A percentile compares a stretch with the other conserved stretches of the same genome.
phyloP scores from a whole-genome alignment of 1,284 basidiomycete genomes.

The Rhodotorula sp. region DNA sequence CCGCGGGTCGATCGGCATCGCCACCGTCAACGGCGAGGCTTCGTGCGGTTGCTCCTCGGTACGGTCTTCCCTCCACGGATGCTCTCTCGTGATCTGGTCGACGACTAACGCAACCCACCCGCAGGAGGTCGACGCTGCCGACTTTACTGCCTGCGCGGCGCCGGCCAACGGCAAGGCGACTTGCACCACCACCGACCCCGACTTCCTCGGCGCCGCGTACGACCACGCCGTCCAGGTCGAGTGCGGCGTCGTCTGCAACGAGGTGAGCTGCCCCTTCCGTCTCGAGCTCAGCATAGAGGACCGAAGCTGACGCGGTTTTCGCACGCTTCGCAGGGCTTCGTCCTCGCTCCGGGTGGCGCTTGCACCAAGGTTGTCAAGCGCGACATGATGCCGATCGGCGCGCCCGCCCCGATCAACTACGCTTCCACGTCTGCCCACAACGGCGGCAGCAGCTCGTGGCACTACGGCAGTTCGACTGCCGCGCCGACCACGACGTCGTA shows the following conservation, averaged over 20 bases:
- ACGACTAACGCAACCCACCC: neutral
- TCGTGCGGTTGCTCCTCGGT: slow-evolving; percentile 37
- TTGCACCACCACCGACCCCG: slow-evolving; percentile 34
- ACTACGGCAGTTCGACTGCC: slow-evolving; percentile 1
- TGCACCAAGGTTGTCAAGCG: slow-evolving; percentile 38
- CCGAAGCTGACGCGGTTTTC: neutral
- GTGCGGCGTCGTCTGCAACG: slow-evolving; percentile 34
- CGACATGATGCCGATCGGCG: neutral
- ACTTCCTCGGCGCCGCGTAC: slow-evolving; percentile 34
- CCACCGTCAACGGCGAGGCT: slow-evolving; percentile 30
- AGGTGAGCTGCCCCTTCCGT: slow-evolving; percentile 1
- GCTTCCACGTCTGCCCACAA: neutral
- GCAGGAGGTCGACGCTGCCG: slow-evolving; percentile 25
- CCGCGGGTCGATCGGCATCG: slow-evolving; percentile 33
- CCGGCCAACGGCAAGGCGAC: slow-evolving; percentile 34
- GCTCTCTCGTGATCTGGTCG: rapidly evolving
- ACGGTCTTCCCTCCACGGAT: neutral
- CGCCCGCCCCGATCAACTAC: slow-evolving; percentile 4
- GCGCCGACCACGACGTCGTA: neutral
- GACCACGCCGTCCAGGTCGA: slow-evolving; percentile 20
- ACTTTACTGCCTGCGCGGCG: slow-evolving; percentile 31
- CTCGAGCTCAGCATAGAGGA: neutral
- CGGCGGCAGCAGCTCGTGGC: neutral
- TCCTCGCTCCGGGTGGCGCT: slow-evolving; percentile 28
- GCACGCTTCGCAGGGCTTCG: slow-evolving; percentile 19